Evolutionary conservation across 257 asterid genomes (phyloP).

Genomic region (Nicotiana undulata): DNA sequence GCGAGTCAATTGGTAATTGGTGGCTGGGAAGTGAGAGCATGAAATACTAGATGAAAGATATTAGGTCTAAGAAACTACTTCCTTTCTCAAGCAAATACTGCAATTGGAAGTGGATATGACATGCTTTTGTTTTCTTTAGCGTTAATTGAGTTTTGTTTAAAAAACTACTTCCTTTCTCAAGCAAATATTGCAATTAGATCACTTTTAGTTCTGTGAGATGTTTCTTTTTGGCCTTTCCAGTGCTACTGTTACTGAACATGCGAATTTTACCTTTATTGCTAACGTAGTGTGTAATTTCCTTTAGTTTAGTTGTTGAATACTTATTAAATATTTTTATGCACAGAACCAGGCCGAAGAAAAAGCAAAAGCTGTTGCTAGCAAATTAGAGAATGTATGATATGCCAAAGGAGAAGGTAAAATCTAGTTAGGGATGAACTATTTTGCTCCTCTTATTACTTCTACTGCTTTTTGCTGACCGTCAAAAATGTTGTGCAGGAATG

Average conservation of each 20-base stretch:
- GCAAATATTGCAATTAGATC: not conserved
- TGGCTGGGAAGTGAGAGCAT: not conserved
- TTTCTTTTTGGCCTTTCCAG: not conserved
- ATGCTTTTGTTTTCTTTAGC: not conserved
- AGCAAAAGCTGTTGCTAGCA: not conserved
- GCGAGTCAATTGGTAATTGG: not conserved
- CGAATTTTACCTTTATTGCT: not conserved
- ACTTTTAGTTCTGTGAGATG: not conserved
- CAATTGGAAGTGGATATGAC: not conserved
- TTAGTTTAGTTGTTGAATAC: not conserved
- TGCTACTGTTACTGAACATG: not conserved
- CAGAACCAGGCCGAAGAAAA: slow-evolving; percentile 8
- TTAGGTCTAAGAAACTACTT: not conserved
- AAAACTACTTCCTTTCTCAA: not conserved
- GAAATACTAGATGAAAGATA: not conserved
- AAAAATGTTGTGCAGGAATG: not conserved
- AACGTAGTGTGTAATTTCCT: not conserved
- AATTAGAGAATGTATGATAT: slow-evolving; percentile 11
- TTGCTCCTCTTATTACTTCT: not conserved
- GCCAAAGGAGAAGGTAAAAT: slow-evolving; percentile 1
- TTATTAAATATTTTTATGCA: not conserved
- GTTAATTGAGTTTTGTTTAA: not conserved
- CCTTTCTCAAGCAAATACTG: not conserved
- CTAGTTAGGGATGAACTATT: not conserved
- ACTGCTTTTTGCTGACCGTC: not conserved